Evolutionary conservation across 768 basidiomycete species (phyloP).

Genomic region (Austroboletus eburneus): DNA sequence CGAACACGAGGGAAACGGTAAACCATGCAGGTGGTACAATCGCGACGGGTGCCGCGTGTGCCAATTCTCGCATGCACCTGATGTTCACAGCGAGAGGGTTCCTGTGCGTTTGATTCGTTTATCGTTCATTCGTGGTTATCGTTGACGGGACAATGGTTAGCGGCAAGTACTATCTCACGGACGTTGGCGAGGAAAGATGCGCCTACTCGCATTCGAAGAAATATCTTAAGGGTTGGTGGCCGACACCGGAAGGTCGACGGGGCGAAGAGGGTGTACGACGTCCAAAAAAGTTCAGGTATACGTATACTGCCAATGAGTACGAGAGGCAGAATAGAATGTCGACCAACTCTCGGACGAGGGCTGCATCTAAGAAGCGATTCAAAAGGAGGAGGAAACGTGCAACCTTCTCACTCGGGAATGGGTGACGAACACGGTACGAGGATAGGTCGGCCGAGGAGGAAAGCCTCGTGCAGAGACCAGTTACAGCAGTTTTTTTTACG

Average conservation of each 20-base stretch:
- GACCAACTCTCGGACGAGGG: no score
- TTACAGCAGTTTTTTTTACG: no score
- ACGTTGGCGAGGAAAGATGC: constrained; percentile 32
- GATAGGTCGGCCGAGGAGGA: no score
- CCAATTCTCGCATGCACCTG: constrained; percentile 50
- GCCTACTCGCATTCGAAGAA: constrained; percentile 46
- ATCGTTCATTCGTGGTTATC: constrained; percentile 14
- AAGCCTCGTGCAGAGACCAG: no score
- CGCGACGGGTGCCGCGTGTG: constrained; percentile 45
- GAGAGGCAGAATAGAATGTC: no score
- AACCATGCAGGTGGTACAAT: constrained; percentile 56
- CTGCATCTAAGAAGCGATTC: no score
- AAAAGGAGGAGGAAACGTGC: no score
- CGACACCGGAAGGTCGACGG: constrained; percentile 8
- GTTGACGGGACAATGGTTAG: constrained; percentile 55
- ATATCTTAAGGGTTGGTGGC: constrained; percentile 51
- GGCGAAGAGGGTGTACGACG: background rate
- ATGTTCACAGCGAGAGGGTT: constrained; percentile 51
- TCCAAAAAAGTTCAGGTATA: no score
- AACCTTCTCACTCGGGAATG: no score
- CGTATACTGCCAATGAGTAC: no score
- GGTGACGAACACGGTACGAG: no score
- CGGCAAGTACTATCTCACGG: constrained; percentile 39
- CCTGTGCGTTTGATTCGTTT: constrained; percentile 38
- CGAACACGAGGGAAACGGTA: constrained; percentile 46